phyloP scores from a whole-genome alignment of 306 rosid genomes.

The Dalbergia oliveri region DNA sequence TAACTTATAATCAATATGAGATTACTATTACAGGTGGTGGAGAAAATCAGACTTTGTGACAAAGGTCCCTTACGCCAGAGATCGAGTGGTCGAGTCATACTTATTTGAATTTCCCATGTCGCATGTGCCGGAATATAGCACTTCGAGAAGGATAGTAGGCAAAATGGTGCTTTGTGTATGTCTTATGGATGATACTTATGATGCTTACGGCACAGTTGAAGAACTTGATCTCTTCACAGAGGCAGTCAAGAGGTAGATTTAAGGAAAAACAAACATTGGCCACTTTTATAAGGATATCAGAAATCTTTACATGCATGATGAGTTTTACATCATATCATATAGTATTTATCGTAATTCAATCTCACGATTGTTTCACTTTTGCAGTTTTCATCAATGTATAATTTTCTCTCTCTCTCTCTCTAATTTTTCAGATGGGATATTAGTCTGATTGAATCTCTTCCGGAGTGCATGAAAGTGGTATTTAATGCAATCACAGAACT shows the following conservation, averaged over 20 bases:
- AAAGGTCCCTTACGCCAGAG: slow-evolving; percentile 47
- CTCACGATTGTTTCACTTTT: background rate
- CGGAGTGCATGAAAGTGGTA: slow-evolving; percentile 19
- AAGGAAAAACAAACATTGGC: no score
- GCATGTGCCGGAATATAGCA: background rate
- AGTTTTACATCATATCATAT: background rate
- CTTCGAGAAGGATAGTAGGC: slow-evolving; percentile 35
- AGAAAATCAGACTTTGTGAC: slow-evolving; percentile 32
- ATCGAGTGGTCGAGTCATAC: slow-evolving; percentile 58
- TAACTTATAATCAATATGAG: no score
- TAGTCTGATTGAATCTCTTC: background rate
- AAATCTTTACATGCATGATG: background rate
- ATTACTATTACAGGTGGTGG: slow-evolving; percentile 56
- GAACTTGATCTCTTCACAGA: slow-evolving; percentile 53
- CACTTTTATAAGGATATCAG: no score
- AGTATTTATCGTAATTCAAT: background rate
- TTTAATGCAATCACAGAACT: no score
- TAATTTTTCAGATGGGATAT: slow-evolving; percentile 17
- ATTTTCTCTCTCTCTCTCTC: no score
- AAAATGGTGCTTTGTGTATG: background rate
- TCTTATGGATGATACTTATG: slow-evolving; percentile 56
- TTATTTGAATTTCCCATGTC: slow-evolving; percentile 47
- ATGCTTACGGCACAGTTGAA: slow-evolving; percentile 39
- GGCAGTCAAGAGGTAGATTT: slow-evolving; percentile 53
- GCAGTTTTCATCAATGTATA: background rate